A percentile compares a stretch with the other conserved stretches of the same genome.
Conservation (phyloP, 192 early-diverging fungal genomes). For the Neocallimastix lanati region DNA sequence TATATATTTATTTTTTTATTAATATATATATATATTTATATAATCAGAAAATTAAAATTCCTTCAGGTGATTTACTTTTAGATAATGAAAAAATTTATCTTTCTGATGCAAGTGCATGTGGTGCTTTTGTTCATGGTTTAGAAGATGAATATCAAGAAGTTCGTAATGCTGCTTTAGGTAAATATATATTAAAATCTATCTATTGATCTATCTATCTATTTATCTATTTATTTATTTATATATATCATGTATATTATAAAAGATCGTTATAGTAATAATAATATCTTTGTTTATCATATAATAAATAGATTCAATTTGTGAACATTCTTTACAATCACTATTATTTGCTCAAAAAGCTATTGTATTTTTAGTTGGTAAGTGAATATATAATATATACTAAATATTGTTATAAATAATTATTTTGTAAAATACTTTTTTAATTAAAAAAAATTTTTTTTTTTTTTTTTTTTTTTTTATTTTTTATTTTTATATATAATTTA, state of each 20-base stretch:
- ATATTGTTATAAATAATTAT: no score
- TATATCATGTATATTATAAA: no score
- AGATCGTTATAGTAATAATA: no score
- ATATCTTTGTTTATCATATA: no score
- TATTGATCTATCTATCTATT: no score
- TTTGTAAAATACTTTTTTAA: no score
- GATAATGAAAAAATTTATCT: constrained; percentile 46
- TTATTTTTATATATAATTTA: not conserved
- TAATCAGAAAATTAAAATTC: constrained; percentile 17
- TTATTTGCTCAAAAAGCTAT: constrained; percentile 55
- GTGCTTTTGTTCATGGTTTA: constrained; percentile 86
- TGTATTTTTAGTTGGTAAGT: constrained; percentile 59
- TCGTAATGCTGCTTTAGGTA: constrained; percentile 68
- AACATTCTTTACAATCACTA: constrained; percentile 47
- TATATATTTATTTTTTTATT: no score
- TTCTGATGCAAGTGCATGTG: constrained; percentile 65
- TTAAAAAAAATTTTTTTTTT: no score
- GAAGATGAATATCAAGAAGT: constrained; percentile 91
- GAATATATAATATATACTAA: no score
- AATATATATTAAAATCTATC: no score
- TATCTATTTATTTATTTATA: no score
- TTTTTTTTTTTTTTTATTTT: no score
- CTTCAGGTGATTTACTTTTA: constrained; percentile 49
- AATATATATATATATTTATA: not conserved
- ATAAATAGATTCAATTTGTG: constrained; percentile 67